A percentile compares a stretch with the other conserved stretches of the same genome.
phyloP scores from a whole-genome alignment of 2,329 filamentous ascomycete genomes.

The Bipolaris oryzae region DNA sequence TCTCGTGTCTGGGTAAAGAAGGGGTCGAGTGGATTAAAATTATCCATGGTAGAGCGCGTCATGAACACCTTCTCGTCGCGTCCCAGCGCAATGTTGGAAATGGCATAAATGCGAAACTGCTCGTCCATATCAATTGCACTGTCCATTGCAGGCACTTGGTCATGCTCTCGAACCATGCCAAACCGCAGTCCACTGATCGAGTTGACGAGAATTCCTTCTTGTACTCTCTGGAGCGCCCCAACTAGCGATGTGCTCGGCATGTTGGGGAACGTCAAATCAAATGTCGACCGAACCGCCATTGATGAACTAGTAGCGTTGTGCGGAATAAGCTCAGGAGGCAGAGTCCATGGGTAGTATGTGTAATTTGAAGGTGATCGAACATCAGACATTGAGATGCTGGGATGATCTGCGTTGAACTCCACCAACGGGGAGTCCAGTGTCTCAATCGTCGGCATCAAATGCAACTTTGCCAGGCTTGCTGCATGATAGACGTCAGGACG shows the following conservation, averaged over 20 bases:
- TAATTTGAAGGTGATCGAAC: slow-evolving; percentile 72
- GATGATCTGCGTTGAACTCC: slow-evolving; percentile 60
- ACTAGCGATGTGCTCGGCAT: slow-evolving; percentile 57
- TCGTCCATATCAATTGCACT: slow-evolving; percentile 38
- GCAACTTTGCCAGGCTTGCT: slow-evolving; percentile 80
- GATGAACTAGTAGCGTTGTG: slow-evolving; percentile 76
- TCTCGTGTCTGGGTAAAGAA: slow-evolving; percentile 83
- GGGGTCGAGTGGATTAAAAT: slow-evolving; percentile 78
- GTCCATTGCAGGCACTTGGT: slow-evolving; percentile 48
- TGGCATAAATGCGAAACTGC: slow-evolving; percentile 75
- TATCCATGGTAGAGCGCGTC: slow-evolving; percentile 68
- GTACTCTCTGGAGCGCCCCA: slow-evolving; percentile 61
- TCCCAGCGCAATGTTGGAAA: slow-evolving; percentile 81
- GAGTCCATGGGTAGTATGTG: slow-evolving; percentile 90
- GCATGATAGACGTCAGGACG: slow-evolving; percentile 86
- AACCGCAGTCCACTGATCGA: slow-evolving; percentile 66
- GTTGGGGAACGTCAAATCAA: slow-evolving; percentile 70
- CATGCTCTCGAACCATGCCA: slow-evolving; percentile 69
- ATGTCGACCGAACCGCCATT: slow-evolving; percentile 72
- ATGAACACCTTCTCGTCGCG: slow-evolving; percentile 88
- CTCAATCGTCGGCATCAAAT: slow-evolving; percentile 68
- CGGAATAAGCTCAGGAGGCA: slow-evolving; percentile 77
- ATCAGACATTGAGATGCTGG: slow-evolving; percentile 62
- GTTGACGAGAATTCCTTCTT: slow-evolving; percentile 65
- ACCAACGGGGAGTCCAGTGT: slow-evolving; percentile 64